Conservation (phyloP, 2,329 filamentous ascomycete species). For the Paramyrothecium sp. region DNA sequence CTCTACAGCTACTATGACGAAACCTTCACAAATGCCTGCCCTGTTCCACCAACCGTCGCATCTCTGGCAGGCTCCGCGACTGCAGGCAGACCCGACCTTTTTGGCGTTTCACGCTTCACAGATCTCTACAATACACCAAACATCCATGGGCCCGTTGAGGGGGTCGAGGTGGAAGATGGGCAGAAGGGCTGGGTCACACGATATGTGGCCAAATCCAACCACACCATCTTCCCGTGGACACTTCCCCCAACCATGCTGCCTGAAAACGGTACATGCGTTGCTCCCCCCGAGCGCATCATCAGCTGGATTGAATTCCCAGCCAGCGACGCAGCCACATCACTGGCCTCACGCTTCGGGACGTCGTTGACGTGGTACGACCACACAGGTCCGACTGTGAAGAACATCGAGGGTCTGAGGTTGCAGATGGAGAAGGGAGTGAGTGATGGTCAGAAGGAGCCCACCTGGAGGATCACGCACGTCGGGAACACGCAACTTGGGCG, state of each 20-base stretch:
- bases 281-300: constrained; percentile 68
- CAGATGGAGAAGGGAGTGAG: constrained; percentile 65
- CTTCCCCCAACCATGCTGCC: constrained; percentile 75
- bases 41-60: constrained; percentile 54
- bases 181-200: constrained; percentile 38
- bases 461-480: constrained; percentile 75
- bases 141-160: constrained; percentile 46
- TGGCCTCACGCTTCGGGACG: constrained; percentile 28
- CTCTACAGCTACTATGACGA: constrained; percentile 38
- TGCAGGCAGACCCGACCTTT: constrained; percentile 77
- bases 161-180: constrained; percentile 41
- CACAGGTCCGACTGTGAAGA: constrained; percentile 44
- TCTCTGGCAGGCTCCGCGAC: constrained; percentile 76
- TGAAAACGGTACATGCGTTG: constrained; percentile 71
- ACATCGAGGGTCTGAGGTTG: constrained; percentile 58
- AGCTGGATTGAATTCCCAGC: constrained; percentile 65
- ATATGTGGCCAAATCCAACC: constrained; percentile 63
- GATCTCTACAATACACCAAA: constrained; percentile 76
- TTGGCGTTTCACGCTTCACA: constrained; percentile 83
- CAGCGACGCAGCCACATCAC: constrained; percentile 32
- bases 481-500: constrained; percentile 79
- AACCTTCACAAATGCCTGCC: constrained; percentile 62
- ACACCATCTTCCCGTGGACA: constrained; percentile 92
- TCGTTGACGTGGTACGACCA: constrained; percentile 32
- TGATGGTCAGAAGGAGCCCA: constrained; percentile 34